Evolutionary conservation across 202 grass and related monocot species (phyloP).

Genomic region (Carex arenaria): DNA sequence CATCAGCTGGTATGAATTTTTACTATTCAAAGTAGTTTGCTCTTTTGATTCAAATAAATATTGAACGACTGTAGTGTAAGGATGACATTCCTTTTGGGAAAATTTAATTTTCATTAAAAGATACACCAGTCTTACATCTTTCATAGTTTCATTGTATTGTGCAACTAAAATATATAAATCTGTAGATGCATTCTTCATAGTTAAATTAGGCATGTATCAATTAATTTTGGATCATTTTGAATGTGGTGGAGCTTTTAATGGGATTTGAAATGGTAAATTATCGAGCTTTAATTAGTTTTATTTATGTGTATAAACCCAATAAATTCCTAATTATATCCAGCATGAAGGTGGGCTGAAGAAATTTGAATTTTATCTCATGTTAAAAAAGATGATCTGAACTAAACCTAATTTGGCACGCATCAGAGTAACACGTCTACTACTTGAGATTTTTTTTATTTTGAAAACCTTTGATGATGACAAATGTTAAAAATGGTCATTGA

Average conservation of each 20-base stretch:
- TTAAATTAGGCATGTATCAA: background rate
- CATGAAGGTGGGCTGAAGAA: too few relatives aligned
- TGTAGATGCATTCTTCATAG: background rate
- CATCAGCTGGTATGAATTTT: constrained; percentile 41
- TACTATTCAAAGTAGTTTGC: background rate
- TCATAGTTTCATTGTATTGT: background rate
- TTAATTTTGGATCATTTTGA: background rate
- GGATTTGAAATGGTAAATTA: background rate
- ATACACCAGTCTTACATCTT: background rate
- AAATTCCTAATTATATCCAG: too few relatives aligned
- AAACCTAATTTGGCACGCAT: background rate
- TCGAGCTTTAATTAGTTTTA: background rate
- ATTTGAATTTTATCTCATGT: too few relatives aligned
- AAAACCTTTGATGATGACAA: too few relatives aligned
- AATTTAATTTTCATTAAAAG: background rate
- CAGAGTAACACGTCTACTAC: background rate
- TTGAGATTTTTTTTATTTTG: background rate
- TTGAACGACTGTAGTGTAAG: background rate
- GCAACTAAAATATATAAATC: background rate
- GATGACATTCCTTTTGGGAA: background rate
- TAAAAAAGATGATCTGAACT: background rate
- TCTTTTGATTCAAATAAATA: background rate
- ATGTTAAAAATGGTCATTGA: too few relatives aligned
- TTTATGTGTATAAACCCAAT: too few relatives aligned
- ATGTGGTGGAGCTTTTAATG: background rate